A percentile compares a stretch with the other conserved stretches of the same genome.
These are phyloP conservation scores for Pseudopithomyces chartarum DNA, from an alignment of 2,329 filamentous ascomycete genomes.

Conservation along the genomic window DNA sequence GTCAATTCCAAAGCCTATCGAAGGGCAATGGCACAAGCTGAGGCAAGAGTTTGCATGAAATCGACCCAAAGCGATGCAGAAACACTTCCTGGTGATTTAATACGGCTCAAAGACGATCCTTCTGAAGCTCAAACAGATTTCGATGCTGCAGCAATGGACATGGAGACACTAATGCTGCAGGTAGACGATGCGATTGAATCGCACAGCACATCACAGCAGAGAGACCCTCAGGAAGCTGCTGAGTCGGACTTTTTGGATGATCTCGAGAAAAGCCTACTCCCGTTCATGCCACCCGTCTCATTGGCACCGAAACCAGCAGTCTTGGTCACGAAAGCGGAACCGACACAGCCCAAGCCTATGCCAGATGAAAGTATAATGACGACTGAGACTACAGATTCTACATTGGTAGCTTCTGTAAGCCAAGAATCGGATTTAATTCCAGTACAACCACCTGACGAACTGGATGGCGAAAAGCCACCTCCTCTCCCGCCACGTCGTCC, in stretches of 20 bases:
- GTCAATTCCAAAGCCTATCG: slow-evolving; percentile 39
- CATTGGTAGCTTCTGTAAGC: neutral
- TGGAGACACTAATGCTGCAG: neutral
- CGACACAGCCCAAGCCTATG: neutral
- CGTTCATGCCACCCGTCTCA: slow-evolving; percentile 19
- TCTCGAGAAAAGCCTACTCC: slow-evolving; percentile 16
- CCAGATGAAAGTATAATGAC: neutral
- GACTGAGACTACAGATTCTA: neutral
- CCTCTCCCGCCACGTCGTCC: slow-evolving; percentile 14
- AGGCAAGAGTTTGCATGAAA: neutral
- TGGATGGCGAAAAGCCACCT: slow-evolving; percentile 11
- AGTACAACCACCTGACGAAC: neutral
- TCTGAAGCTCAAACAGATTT: neutral
- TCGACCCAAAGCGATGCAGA: neutral
- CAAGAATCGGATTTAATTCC: neutral
- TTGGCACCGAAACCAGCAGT: neutral
- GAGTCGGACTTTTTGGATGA: slow-evolving; percentile 18
- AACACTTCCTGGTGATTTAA: slow-evolving; percentile 15
- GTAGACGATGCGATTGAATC: slow-evolving; percentile 2
- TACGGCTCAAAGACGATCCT: slow-evolving; percentile 7
- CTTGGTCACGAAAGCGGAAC: neutral
- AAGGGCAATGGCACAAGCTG: slow-evolving; percentile 29
- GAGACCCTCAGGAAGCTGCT: neutral
- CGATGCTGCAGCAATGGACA: neutral
- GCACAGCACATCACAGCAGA: neutral